Evolutionary conservation across 2,329 filamentous ascomycete species (phyloP).

Genomic region (Exophiala aquamarina): DNA sequence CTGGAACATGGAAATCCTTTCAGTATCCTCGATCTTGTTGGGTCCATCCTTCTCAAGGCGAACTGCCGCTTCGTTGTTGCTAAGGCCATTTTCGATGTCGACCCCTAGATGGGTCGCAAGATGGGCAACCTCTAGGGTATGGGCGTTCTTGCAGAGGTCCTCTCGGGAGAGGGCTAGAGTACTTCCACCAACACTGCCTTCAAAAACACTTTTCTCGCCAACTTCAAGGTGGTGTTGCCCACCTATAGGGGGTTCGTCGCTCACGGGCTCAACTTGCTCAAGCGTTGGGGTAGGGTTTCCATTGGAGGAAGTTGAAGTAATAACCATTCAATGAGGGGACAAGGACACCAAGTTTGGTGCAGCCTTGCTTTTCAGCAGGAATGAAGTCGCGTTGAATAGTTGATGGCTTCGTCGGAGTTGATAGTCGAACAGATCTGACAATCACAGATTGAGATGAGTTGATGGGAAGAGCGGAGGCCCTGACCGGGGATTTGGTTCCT

Average conservation of each 20-base stretch:
- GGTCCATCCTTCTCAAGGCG: constrained; percentile 62
- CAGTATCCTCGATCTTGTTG: constrained; percentile 70
- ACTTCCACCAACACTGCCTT: not conserved
- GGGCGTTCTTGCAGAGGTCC: constrained; percentile 4
- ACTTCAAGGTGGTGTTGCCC: not conserved
- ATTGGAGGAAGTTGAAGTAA: constrained; percentile 7
- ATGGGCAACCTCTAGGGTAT: not conserved
- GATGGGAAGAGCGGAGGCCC: too few relatives aligned
- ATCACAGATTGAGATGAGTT: too few relatives aligned
- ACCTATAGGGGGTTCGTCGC: constrained; percentile 8
- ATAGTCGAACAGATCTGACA: constrained; percentile 3
- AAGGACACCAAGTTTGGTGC: not conserved
- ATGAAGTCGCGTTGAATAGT: not conserved
- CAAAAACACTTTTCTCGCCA: not conserved
- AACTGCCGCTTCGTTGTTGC: constrained; percentile 4
- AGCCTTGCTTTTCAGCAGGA: too few relatives aligned
- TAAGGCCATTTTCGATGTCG: constrained; percentile 6
- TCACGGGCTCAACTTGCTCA: constrained; percentile 8
- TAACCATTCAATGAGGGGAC: constrained; percentile 10
- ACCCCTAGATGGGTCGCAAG: not conserved
- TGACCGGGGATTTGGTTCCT: too few relatives aligned
- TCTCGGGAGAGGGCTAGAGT: not conserved
- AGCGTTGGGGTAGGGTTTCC: constrained; percentile 1
- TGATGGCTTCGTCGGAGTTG: constrained; percentile 3
- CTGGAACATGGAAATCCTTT: constrained; percentile 65